Conservation (phyloP, 208 protist genomes). For the Acanthamoeba lenticulata region DNA sequence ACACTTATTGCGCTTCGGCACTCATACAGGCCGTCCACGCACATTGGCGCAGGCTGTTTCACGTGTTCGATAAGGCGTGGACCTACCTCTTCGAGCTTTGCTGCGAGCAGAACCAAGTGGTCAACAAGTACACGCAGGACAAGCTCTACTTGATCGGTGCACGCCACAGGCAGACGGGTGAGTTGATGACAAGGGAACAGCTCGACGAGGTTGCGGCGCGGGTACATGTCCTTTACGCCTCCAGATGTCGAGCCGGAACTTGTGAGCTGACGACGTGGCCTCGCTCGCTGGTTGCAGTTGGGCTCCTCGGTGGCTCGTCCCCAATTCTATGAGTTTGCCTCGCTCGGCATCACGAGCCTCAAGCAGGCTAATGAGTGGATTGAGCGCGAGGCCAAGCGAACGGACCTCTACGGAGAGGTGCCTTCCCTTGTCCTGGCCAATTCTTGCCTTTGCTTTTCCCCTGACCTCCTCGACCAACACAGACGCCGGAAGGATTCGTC, state of each 20-base stretch:
- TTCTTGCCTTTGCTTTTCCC: background rate
- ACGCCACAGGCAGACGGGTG: background rate
- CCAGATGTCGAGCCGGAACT: too few species aligned
- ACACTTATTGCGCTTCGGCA: background rate
- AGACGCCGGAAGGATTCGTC: slow-evolving; percentile 47
- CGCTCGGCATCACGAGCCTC: background rate
- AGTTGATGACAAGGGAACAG: background rate
- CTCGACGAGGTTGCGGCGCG: background rate
- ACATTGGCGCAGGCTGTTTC: background rate
- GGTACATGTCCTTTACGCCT: background rate
- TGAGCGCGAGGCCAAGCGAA: slow-evolving; percentile 48
- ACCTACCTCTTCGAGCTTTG: slow-evolving; percentile 61
- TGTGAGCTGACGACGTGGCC: background rate
- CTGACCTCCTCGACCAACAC: background rate
- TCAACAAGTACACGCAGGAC: slow-evolving; percentile 53
- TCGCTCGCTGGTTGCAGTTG: background rate
- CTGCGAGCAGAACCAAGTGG: slow-evolving; percentile 48
- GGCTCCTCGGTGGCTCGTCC: background rate
- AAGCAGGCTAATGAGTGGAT: slow-evolving; percentile 19
- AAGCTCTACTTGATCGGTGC: slow-evolving; percentile 38
- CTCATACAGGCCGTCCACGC: background rate
- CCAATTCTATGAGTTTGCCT: background rate
- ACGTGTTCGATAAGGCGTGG: background rate
- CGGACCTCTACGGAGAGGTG: slow-evolving; percentile 54
- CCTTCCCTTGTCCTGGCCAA: background rate